A percentile compares a stretch with the other conserved stretches of the same genome.
Conservation (phyloP, 2,329 filamentous ascomycete genomes). For the Phaeomoniella chlamydospora region DNA sequence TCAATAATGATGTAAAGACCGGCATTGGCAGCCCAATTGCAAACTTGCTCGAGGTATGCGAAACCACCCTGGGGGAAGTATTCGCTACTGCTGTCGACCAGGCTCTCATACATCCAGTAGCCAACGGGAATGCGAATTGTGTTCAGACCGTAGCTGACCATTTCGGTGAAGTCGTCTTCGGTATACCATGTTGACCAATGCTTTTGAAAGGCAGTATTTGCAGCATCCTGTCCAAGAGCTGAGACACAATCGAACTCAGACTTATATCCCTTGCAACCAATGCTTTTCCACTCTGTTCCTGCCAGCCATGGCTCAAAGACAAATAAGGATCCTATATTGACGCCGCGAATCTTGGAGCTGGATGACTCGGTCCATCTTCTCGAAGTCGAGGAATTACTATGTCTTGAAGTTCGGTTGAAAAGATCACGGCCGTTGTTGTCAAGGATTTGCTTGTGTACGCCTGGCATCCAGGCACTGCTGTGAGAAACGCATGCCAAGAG, state of each 20-base stretch:
- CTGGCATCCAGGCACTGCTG: constrained; percentile 13
- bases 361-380: background rate
- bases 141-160: constrained; percentile 31
- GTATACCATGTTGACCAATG: constrained; percentile 33
- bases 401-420: constrained; percentile 7
- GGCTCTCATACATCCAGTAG: constrained; percentile 33
- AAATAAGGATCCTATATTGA: constrained; percentile 35
- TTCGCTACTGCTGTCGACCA: constrained; percentile 27
- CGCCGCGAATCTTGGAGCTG: constrained; percentile 28
- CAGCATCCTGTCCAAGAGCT: constrained; percentile 24
- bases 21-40: constrained; percentile 25
- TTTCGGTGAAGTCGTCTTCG: constrained; percentile 27
- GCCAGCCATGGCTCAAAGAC: constrained; percentile 36
- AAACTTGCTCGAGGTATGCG: constrained; percentile 25
- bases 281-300: constrained; percentile 23
- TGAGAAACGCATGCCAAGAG: background rate
- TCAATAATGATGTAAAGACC: constrained; percentile 35
- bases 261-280: constrained; percentile 25
- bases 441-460: constrained; percentile 13
- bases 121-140: constrained; percentile 34
- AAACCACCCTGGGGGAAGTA: constrained; percentile 31
- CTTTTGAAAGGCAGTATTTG: constrained; percentile 27
- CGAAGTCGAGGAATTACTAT: background rate
- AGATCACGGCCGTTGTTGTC: constrained; percentile 12
- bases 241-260: constrained; percentile 36